Evolutionary conservation across 805 yeast species (phyloP), one percentile per base, ranked within the genome.

Genomic region (Wickerhamiella cacticola): DNA sequence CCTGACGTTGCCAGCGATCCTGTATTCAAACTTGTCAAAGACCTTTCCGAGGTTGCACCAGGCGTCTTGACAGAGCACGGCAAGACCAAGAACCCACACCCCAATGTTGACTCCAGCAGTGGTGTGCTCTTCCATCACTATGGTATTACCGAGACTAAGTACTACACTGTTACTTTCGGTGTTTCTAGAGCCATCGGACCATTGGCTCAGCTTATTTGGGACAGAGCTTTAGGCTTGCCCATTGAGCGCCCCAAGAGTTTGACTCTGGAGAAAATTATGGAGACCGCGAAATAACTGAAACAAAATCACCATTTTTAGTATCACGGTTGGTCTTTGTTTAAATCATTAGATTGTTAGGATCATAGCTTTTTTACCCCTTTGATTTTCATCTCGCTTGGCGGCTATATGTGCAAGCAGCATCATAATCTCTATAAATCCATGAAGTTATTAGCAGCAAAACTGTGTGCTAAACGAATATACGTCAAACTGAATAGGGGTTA

Each of bases 21-120:
- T 45, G 70, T 78, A 59, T 80, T 80, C 71, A 69, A 74, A 63
- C 71, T 82, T 58, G 88, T 82, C 56, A 69, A 75, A 55, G 72
- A 73, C 64, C 68, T 80, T 50, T 78, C 80, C 59, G 71, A 76
- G 58, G 73, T 82, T 52, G 89, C 87, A 28, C 89, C 92, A 49
- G 75, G 72, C 51, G 88, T 82, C 38, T 69, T 82, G 59, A 77
- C 75, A 54, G 67, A 78, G 67, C 89, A 82, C 67, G 89, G 92
- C 51, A 82, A 82, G 72, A 80, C 88, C 62, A 79, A 80, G 71
- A 82, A 82, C 71, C 92, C 92, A 54, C 79, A 73, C 73, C 92
- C 92, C 53, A 82, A 82, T 63, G 92, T 82, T 54, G 92, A 82
- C 67, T 78, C 87, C 39, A 75, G 79, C 58, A 78, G 85, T 18